phyloP scores from a whole-genome alignment of 2,329 filamentous ascomycete genomes.

The Beauveria bassiana region DNA sequence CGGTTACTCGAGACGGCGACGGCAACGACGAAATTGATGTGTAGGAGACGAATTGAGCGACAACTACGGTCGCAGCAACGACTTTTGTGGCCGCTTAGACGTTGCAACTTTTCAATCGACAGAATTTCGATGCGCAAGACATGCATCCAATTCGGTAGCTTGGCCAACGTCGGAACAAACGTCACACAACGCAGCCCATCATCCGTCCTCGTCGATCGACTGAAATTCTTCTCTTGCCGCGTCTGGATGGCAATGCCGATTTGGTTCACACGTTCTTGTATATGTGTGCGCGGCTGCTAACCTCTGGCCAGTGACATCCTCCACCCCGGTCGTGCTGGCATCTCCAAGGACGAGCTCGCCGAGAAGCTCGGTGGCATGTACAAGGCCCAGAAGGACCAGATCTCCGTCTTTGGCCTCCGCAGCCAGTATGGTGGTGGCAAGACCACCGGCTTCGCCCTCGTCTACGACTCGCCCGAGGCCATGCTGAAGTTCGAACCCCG shows the following conservation, averaged over 20 bases:
- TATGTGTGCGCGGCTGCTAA: background rate
- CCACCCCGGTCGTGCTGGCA: conserved; percentile 96
- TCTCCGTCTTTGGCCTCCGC: conserved; percentile 96
- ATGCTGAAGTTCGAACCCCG: conserved; percentile 99
- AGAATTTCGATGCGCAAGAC: background rate
- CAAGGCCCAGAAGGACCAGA: conserved; percentile 97
- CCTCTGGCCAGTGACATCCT: conserved; percentile 82
- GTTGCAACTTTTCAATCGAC: background rate
- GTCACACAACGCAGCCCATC: background rate
- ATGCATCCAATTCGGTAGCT: background rate
- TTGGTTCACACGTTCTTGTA: no score
- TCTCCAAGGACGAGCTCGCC: conserved; percentile 98
- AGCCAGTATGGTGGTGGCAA: conserved; percentile 99
- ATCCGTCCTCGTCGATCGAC: background rate
- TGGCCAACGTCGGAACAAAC: background rate
- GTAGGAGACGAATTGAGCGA: background rate
- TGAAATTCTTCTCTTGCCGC: background rate
- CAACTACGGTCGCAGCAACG: background rate
- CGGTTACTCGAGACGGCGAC: background rate
- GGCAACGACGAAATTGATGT: background rate
- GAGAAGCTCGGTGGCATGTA: conserved; percentile 90
- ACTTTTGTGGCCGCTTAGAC: background rate
- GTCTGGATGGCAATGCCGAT: background rate
- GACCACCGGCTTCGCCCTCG: conserved; percentile 95
- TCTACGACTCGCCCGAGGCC: conserved; percentile 97